phyloP scores from a whole-genome alignment of 1,284 basidiomycete genomes.

The Sparassis latifolia region DNA sequence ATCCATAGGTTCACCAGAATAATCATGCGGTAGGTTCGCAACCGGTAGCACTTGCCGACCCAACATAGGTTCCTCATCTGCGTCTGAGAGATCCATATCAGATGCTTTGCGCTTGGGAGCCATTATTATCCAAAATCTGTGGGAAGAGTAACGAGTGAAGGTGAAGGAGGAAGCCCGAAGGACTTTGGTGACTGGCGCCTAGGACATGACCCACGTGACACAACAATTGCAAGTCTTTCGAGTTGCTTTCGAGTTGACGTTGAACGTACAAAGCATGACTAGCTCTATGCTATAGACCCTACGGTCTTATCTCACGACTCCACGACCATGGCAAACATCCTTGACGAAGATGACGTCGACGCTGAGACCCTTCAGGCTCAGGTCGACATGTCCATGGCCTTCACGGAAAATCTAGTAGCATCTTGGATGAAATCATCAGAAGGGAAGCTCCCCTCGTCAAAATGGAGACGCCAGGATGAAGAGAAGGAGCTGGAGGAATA shows the following conservation, averaged over 20 bases:
- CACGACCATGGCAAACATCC: conserved; percentile 13
- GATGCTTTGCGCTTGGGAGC: conserved; percentile 14
- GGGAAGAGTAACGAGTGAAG: background rate
- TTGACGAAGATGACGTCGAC: conserved; percentile 45
- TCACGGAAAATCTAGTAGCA: conserved; percentile 60
- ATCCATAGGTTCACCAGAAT: conserved; percentile 58
- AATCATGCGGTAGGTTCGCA: conserved; percentile 62
- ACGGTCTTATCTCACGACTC: background rate
- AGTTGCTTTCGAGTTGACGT: background rate
- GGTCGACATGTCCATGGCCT: conserved; percentile 72
- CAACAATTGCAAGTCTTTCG: background rate
- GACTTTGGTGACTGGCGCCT: background rate
- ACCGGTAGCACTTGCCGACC: conserved; percentile 62
- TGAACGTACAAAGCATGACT: too few species aligned
- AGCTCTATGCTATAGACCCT: background rate
- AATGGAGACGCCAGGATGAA: conserved; percentile 23
- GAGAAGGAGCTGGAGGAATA: conserved; percentile 59
- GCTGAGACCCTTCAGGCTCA: conserved; percentile 64
- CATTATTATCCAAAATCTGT: background rate
- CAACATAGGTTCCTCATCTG: conserved; percentile 23
- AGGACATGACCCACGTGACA: background rate
- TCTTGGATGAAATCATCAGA: conserved; percentile 62
- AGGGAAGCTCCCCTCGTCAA: conserved; percentile 19
- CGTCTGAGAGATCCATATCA: conserved; percentile 21
- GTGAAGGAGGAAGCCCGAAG: background rate